phyloP scores from a whole-genome alignment of 805 yeast genomes.

The Isabelozyma rhagii region DNA sequence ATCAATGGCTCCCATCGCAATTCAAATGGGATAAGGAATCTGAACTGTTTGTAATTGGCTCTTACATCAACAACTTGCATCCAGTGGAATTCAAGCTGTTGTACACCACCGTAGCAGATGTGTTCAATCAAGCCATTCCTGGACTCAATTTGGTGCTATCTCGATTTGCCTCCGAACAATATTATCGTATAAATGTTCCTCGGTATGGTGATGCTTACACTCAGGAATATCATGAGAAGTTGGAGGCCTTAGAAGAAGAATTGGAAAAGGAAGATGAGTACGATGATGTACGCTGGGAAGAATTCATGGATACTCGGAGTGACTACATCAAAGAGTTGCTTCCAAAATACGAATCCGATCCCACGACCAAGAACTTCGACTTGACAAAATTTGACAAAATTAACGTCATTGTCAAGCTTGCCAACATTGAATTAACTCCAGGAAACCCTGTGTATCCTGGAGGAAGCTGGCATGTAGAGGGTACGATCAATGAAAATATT shows the following conservation, averaged over 20 bases:
- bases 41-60: conserved; percentile 14
- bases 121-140: conserved; percentile 28
- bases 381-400: conserved; percentile 8
- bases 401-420: conserved; percentile 31
- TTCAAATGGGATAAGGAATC: conserved; percentile 10
- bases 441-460: conserved; percentile 28
- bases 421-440: conserved; percentile 33
- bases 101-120: conserved; percentile 24
- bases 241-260: conserved; percentile 1
- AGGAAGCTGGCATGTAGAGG: conserved; percentile 36
- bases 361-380: not conserved
- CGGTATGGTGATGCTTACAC: conserved; percentile 9
- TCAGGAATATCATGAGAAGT: conserved; percentile 9
- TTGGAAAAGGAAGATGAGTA: conserved; percentile 5
- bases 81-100: conserved; percentile 22
- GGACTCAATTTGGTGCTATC: conserved; percentile 28
- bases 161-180: conserved; percentile 14
- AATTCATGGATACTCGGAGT: not conserved
- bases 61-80: conserved; percentile 42
- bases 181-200: conserved; percentile 12
- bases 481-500: conserved; percentile 29
- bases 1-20: conserved; percentile 38
- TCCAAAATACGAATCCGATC: conserved; percentile 2
- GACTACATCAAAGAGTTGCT: conserved; percentile 3
- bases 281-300: conserved; percentile 1